These are phyloP conservation scores for Ustilago lituana DNA, from an alignment of 1,284 basidiomycete genomes.

Conservation along the genomic window DNA sequence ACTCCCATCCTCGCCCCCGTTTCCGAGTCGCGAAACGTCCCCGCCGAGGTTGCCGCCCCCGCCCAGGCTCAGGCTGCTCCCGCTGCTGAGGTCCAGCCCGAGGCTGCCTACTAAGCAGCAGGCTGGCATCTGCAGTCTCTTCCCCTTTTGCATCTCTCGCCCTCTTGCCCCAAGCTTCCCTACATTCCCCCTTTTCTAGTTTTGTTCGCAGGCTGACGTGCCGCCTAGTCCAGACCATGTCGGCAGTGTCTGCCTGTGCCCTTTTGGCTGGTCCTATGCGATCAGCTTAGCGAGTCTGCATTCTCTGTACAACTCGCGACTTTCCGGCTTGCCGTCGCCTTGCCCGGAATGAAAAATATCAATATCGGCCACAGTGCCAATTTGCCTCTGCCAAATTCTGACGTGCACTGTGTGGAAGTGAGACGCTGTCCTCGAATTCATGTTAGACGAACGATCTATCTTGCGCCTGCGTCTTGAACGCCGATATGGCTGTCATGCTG, in stretches of 20 bases:
- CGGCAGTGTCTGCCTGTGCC: no score
- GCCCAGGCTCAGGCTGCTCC: slow-evolving; percentile 39
- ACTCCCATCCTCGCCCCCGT: slow-evolving; percentile 68
- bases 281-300: slow-evolving; percentile 22
- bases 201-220: slow-evolving; percentile 19
- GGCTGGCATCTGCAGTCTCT: background rate
- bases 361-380: slow-evolving; percentile 28
- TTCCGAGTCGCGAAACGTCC: slow-evolving; percentile 63
- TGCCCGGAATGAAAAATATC: slow-evolving; percentile 28
- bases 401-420: no score
- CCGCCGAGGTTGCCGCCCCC: slow-evolving; percentile 47
- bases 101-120: slow-evolving; percentile 55
- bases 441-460: no score
- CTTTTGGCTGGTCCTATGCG: slow-evolving; percentile 15
- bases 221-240: no score
- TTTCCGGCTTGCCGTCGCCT: slow-evolving; percentile 3
- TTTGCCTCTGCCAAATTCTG: slow-evolving; percentile 8
- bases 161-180: slow-evolving; percentile 46
- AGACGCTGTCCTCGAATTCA: no score
- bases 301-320: slow-evolving; percentile 18
- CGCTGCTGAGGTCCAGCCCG: slow-evolving; percentile 54
- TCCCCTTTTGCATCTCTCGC: slow-evolving; percentile 43
- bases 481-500: no score
- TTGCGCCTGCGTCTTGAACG: no score
- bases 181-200: slow-evolving; percentile 39